Conservation (phyloP, 2,329 filamentous ascomycete species). For the Pezicula rhizophila region DNA sequence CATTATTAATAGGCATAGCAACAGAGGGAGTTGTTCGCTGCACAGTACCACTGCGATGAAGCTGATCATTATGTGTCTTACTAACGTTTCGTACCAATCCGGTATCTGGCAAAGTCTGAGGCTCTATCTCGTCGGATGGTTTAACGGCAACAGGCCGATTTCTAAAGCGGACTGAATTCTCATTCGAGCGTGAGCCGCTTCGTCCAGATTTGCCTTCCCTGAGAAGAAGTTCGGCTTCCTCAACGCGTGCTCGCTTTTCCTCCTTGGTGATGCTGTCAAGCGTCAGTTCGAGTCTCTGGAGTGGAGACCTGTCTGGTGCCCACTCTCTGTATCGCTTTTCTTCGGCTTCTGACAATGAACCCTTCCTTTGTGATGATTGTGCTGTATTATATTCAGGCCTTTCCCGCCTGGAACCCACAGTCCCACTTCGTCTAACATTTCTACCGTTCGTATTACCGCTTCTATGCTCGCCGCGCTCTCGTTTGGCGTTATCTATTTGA, state of each 20-base stretch:
- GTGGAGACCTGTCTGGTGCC: conserved; percentile 78
- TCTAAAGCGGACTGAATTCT: conserved; percentile 26
- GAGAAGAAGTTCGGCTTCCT: conserved; percentile 72
- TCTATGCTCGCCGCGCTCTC: neutral
- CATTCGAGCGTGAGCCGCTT: conserved; percentile 16
- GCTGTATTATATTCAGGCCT: conserved; percentile 14
- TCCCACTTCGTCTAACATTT: conserved; percentile 8
- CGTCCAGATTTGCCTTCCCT: conserved; percentile 43
- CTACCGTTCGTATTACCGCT: conserved; percentile 14
- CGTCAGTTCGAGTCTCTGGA: conserved; percentile 88
- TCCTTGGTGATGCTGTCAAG: conserved; percentile 92
- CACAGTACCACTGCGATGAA: conserved; percentile 26
- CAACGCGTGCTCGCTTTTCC: conserved; percentile 79
- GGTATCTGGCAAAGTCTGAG: conserved; percentile 21
- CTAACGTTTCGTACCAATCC: conserved; percentile 27
- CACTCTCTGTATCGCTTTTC: conserved; percentile 47
- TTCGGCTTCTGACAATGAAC: conserved; percentile 28
- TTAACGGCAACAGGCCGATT: conserved; percentile 22
- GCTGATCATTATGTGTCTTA: conserved; percentile 29
- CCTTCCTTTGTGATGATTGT: conserved; percentile 26
- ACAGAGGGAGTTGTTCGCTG: conserved; percentile 16
- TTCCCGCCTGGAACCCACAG: conserved; percentile 9
- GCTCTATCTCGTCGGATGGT: conserved; percentile 17
- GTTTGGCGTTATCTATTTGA: neutral
- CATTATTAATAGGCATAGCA: conserved; percentile 7